Base-by-base conservation (phyloP, 768 basidiomycete species). In the Tylopilus sp. region DNA sequence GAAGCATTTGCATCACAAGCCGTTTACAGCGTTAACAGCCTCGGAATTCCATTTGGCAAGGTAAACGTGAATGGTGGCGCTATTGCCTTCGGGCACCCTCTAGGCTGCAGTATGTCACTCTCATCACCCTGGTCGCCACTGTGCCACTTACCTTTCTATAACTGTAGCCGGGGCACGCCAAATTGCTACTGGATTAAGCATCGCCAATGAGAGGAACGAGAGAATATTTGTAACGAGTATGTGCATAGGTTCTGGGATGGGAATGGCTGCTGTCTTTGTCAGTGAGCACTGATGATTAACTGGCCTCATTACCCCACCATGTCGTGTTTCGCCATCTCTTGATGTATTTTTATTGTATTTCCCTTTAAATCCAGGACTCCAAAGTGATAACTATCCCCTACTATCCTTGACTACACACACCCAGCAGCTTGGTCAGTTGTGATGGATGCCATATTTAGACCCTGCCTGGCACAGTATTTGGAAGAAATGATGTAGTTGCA, bases 221-320 rank as follows among this genome's bases (percentile, higher is more conserved):
- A 86, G 85, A 65, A 73, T 95, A 56, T 93, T 95, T 57, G 85
- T 88, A 28, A 94, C 91, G 2, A 86, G 82, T 58, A 95, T 95
- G 93, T 95, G 92, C 65, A 85, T 93, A 62, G 91, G 91, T 7
- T 82, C 80, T 13, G 90, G 91, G 21, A 92, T 93, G 88, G 89
- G 91, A 33, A 91, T 93, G 88, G 90, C 90, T 28, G 88, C 82
- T 40, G 76, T 93, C 2, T 87, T 93, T 62, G 88, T 91, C 49
- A 89, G 76, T 68, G 91, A 94, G 78, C 85, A 91, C 59, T 91
- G 61, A 72, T 21, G 17, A 15, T 42, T 31, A 18, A 10, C 26
- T 6, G 20, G 28, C n/a, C 41, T 10, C 10, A 3, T 31, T n/a
- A 20, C 17, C 6, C 13, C 10, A 26, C 33, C 0, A 18, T 5